Base-by-base conservation (phyloP, 2,329 filamentous ascomycete genomes). In the Stagonosporopsis cucurbitacearum region DNA sequence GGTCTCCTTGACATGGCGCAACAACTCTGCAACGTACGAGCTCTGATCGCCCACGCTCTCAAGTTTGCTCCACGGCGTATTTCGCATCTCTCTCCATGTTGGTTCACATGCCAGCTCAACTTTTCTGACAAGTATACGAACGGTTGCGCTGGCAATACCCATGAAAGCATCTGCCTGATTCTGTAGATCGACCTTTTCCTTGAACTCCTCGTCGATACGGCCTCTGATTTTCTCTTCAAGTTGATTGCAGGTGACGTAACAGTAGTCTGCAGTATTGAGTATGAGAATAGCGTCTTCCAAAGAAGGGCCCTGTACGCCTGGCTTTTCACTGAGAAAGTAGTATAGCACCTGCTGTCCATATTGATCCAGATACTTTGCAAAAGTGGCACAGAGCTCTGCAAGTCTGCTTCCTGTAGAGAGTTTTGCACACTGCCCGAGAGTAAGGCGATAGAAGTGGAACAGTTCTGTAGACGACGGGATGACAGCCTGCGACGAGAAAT, bases 251-350 rank as follows among this genome's bases (percentile, higher is more conserved):
- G 96, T 98, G 23, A 86, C 87, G 71, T 97, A 94, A 85, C 95
- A 99, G 75, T 98, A 99, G 71, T 99, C 95, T 0, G 95, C 94
- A 1, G 95, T 98, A 72, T 99, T 99, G 43, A 99, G 81, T 1
- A 98, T 92, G 3, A 96, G 80, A 13, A 97, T 84, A 3, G 90
- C 85, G 60, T 96, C 90, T 67, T 96, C 88, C 2, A 95, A 77
- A 0, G 84, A 84, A 1, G 84, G 82, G 2, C 81, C 82, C 55
- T 81, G 79, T 59, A 83, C 67, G 69, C 82, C 75, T 64, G 82
- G 63, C 74, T 86, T 69, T 77, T 90, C 86, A 26, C 83, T 84
- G 17, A 89, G 80, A 58, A 90, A 88, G 61, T 88, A 84, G 15
- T 96, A 83, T 6, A 99, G 81, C 2, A 99, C 92, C 66, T 96